A percentile compares a stretch with the other conserved stretches of the same genome.
phyloP scores from a whole-genome alignment of 768 basidiomycete species.

The Omphalotus guepiniiformis region DNA sequence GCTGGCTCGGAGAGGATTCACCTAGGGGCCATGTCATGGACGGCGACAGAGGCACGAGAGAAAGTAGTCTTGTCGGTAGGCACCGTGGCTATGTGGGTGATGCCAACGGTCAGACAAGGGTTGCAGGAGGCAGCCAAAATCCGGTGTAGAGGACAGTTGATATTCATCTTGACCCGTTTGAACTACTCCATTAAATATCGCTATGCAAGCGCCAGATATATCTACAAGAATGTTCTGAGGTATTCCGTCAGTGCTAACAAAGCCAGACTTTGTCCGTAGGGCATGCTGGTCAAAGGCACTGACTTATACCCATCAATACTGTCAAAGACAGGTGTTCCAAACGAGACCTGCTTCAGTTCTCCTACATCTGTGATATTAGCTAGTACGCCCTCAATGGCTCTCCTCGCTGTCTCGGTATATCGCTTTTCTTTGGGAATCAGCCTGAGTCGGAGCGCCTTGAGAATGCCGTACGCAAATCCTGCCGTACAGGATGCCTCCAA shows the following conservation, averaged over 20 bases:
- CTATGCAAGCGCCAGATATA: constrained; percentile 9
- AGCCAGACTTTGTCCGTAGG: constrained; percentile 52
- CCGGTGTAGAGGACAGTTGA: background rate
- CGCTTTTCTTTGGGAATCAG: constrained; percentile 36
- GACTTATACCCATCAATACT: constrained; percentile 44
- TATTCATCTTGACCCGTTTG: background rate
- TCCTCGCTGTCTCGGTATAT: constrained; percentile 32
- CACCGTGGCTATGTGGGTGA: background rate
- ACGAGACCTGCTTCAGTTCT: constrained; percentile 43
- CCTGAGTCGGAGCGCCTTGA: constrained; percentile 38
- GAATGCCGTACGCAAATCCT: constrained; percentile 45
- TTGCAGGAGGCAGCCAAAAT: background rate
- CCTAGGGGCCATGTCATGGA: constrained; percentile 41
- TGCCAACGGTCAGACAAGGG: background rate
- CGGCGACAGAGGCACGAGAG: constrained; percentile 8
- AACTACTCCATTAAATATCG: constrained; percentile 11
- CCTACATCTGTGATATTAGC: constrained; percentile 41
- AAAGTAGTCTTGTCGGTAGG: constrained; percentile 9
- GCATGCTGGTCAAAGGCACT: constrained; percentile 53
- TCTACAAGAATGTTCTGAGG: constrained; percentile 35
- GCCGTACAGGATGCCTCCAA: constrained; percentile 47
- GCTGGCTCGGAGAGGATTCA: constrained; percentile 36
- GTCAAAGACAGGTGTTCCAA: constrained; percentile 50
- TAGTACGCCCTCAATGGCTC: constrained; percentile 39
- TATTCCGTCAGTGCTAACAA: constrained; percentile 47